Evolutionary conservation across 257 asterid genomes (phyloP), one percentile per base, ranked within the genome.

Genomic region (Leonotis leonurus): DNA sequence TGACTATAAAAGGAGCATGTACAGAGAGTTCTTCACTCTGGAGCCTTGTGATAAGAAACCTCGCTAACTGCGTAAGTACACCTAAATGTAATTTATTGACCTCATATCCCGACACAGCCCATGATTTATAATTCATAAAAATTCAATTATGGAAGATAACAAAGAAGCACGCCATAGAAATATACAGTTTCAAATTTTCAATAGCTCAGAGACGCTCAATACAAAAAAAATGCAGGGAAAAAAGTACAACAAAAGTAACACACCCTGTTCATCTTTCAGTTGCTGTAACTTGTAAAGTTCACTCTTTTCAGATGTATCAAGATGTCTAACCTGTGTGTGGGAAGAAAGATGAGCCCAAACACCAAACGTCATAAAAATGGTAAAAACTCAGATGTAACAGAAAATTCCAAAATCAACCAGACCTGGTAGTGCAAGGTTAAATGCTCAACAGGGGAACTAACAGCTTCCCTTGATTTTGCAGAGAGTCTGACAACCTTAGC

Each of bases 391-490:
- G 9, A 51, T 14, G 22, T 9, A 60, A 37, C 7, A 25, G 40
- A 26, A 17, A 64, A 55, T 26, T 39, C 56, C 14, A 57, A 32
- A 48, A 56, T 39, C 10, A 21, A 52, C 43, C 70, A 52, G 48
- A 89, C 99, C 97, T 92, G 99, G 79, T 89, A 92, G 74, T 92
- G 99, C 80, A 92, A 86, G 48, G 97, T 89, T 67, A 92, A 69
- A 75, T 92, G 99, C 72, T 92, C 99, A 55, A 92, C 96, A 25
- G 99, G 97, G 35, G 99, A 92, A 76, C 94, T 89, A 60, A 92
- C 97, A 65, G 97, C 96, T 82, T 92, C 97, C 84, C 99, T 89
- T 45, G 99, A 92, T 74, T 92, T 92, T 5, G 97, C 99, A 70
- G 97, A 86, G 12, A 92, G 90, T 73, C 97, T 80, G 65, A 92